Percentiles rank a stretch among this genome's conserved stretches.
Conservation (phyloP, 78 protist genomes). For the Chrysochromulina parva region DNA sequence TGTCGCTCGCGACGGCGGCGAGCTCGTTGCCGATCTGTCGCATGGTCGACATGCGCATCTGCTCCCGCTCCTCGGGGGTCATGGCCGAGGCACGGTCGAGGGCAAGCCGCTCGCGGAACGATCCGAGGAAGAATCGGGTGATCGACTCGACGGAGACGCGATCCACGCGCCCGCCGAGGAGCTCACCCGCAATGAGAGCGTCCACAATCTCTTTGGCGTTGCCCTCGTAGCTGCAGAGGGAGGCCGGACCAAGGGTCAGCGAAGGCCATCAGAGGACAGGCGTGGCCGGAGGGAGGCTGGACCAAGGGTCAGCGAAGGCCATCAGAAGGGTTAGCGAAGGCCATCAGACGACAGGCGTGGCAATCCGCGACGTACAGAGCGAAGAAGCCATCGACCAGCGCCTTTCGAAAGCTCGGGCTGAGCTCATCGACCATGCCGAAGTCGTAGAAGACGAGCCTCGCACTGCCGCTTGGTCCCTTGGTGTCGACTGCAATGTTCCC, state of each 20-base stretch:
- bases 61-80: not conserved
- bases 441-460: slow-evolving; percentile 2
- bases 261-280: too few species aligned
- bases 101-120: not conserved
- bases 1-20: not conserved
- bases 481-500: slow-evolving; percentile 13
- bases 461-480: not conserved
- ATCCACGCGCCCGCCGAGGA: not conserved
- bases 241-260: too few species aligned
- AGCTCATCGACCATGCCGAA: slow-evolving; percentile 22
- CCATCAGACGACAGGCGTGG: too few species aligned
- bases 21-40: not conserved
- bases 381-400: not conserved
- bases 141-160: not conserved
- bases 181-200: not conserved
- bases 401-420: not conserved
- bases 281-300: too few species aligned
- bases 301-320: too few species aligned
- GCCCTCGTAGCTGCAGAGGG: not conserved
- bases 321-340: too few species aligned
- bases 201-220: not conserved
- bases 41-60: not conserved
- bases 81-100: not conserved
- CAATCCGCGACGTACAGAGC: not conserved
- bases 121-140: not conserved